Conservation (phyloP, 2,329 filamentous ascomycete species). For the Aspergillus pseudoglaucus region DNA sequence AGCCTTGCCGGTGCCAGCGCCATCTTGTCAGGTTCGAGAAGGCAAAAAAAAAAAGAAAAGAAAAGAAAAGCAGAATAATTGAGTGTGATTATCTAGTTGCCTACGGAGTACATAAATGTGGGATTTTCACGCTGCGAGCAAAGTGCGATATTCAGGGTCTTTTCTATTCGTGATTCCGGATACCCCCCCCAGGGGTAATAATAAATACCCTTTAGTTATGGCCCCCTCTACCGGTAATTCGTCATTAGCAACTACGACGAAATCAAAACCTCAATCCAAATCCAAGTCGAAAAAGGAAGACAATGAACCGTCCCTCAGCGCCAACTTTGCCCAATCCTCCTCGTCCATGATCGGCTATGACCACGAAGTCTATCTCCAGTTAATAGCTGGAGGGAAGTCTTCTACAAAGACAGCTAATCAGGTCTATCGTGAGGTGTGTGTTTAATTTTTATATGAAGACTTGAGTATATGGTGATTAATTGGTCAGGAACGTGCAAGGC, state of each 20-base stretch:
- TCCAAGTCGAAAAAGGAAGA: slow-evolving; percentile 15
- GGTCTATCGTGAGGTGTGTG: slow-evolving; percentile 23
- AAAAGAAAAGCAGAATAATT: too few relatives aligned
- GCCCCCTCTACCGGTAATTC: too few relatives aligned
- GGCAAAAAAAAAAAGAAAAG: too few relatives aligned
- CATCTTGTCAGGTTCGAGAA: too few relatives aligned
- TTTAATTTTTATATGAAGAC: not conserved
- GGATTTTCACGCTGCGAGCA: too few relatives aligned
- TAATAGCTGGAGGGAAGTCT: slow-evolving; percentile 15
- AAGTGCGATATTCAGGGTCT: too few relatives aligned
- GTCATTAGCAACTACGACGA: not conserved
- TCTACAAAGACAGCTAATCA: slow-evolving; percentile 24
- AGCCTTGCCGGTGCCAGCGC: too few relatives aligned
- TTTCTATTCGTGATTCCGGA: too few relatives aligned
- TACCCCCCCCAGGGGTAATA: not conserved
- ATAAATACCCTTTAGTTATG: not conserved
- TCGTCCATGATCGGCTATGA: slow-evolving; percentile 22
- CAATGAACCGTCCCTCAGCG: slow-evolving; percentile 48
- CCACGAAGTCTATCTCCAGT: slow-evolving; percentile 25
- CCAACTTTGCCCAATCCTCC: slow-evolving; percentile 13
- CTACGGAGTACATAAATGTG: too few relatives aligned
- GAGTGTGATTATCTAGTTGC: too few relatives aligned
- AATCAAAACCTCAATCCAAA: not conserved
- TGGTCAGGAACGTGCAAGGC: slow-evolving; percentile 20
- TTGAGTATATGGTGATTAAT: not conserved